Evolutionary conservation across 2,329 filamentous ascomycete species (phyloP).

Genomic region (Colletotrichum shisoi): DNA sequence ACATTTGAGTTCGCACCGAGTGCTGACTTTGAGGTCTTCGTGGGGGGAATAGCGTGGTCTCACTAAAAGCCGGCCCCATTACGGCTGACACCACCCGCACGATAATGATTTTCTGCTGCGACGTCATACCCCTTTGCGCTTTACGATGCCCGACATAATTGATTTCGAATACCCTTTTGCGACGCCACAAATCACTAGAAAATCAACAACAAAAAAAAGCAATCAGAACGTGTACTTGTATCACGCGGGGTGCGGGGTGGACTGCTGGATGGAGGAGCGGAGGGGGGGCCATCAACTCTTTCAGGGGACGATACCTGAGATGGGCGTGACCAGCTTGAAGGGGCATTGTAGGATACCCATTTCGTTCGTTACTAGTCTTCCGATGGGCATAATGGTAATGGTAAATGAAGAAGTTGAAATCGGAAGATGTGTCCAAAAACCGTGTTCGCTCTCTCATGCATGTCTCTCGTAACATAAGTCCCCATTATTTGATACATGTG

Average conservation of each 20-base stretch:
- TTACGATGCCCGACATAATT: constrained; percentile 29
- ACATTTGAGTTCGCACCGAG: constrained; percentile 67
- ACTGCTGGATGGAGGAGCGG: neutral
- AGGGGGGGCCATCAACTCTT: neutral
- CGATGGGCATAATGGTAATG: constrained; percentile 23
- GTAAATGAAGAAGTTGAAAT: neutral
- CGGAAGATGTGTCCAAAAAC: neutral
- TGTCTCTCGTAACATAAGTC: too few species aligned
- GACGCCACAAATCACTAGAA: neutral
- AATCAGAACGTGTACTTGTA: constrained; percentile 27
- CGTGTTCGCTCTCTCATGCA: neutral
- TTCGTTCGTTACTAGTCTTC: constrained; percentile 11
- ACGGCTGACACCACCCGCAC: constrained; percentile 13
- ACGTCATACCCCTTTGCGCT: constrained; percentile 16
- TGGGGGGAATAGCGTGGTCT: constrained; percentile 39
- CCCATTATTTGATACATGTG: too few species aligned
- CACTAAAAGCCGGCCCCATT: constrained; percentile 23
- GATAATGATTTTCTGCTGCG: constrained; percentile 11
- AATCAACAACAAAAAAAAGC: neutral
- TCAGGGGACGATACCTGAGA: constrained; percentile 31
- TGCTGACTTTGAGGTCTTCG: constrained; percentile 38
- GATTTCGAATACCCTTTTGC: constrained; percentile 33
- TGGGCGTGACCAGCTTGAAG: constrained; percentile 22
- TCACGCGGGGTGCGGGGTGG: neutral
- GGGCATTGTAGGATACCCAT: constrained; percentile 25